Conservation (phyloP, 129 eudicot species). For the Tanacetum coccineum region DNA sequence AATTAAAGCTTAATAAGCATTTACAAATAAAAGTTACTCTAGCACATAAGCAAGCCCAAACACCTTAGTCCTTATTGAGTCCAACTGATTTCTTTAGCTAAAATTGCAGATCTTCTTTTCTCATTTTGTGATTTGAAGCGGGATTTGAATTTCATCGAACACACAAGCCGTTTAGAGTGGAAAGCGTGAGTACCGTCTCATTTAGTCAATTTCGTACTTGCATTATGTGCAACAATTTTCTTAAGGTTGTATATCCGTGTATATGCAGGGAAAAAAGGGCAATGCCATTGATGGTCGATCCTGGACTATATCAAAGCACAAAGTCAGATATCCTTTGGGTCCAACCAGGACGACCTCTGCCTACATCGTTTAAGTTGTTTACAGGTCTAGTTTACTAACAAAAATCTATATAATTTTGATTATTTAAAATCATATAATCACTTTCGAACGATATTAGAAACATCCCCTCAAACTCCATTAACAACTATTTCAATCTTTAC, state of each 20-base stretch:
- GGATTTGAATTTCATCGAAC: conserved; percentile 65
- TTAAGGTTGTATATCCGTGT: background rate
- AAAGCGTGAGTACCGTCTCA: conserved; percentile 49
- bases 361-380: conserved; percentile 68
- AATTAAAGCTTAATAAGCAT: too few relatives aligned
- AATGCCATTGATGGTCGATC: conserved; percentile 72
- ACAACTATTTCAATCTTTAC: conserved; percentile 12
- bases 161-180: conserved; percentile 69
- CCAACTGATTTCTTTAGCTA: too few relatives aligned
- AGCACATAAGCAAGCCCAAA: too few relatives aligned
- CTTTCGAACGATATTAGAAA: too few relatives aligned
- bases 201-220: background rate
- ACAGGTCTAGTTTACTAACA: conserved; percentile 41
- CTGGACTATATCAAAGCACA: conserved; percentile 57
- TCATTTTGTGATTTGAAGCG: conserved; percentile 49
- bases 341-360: conserved; percentile 49
- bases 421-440: background rate
- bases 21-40: too few relatives aligned
- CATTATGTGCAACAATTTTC: background rate
- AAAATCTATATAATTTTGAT: background rate
- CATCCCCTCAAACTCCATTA: background rate
- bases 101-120: conserved; percentile 55
- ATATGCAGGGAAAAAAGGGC: conserved; percentile 58
- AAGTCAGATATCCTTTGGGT: conserved; percentile 68
- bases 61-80: too few relatives aligned